A percentile compares a stretch with the other conserved stretches of the same genome.
These are phyloP conservation scores for Mycena leptocephala DNA, from an alignment of 768 basidiomycete species.

Conservation along the genomic window DNA sequence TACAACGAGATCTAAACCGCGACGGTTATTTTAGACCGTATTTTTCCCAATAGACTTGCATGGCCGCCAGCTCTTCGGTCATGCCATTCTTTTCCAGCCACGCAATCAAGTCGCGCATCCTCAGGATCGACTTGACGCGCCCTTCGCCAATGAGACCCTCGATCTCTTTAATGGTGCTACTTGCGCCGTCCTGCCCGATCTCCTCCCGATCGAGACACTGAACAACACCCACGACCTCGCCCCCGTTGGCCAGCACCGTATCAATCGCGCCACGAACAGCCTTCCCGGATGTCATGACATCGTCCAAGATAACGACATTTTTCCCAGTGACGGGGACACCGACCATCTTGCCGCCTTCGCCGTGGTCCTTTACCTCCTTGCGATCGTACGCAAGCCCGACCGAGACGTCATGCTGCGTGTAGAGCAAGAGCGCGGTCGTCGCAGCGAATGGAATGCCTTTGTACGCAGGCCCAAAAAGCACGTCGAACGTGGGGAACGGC, in stretches of 20 bases:
- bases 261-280: conserved; percentile 90
- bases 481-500: conserved; percentile 72
- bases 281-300: conserved; percentile 95
- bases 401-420: conserved; percentile 70
- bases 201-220: conserved; percentile 92
- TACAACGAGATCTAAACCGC: too few relatives aligned
- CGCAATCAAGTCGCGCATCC: conserved; percentile 87
- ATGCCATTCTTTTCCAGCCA: conserved; percentile 86
- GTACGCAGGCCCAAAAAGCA: conserved; percentile 97
- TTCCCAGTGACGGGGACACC: conserved; percentile 88
- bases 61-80: conserved; percentile 73
- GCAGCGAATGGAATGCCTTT: conserved; percentile 97
- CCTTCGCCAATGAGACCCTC: conserved; percentile 81
- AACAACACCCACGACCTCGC: conserved; percentile 91
- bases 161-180: conserved; percentile 88
- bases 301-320: conserved; percentile 92
- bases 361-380: conserved; percentile 97
- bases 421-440: conserved; percentile 83
- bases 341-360: conserved; percentile 94
- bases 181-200: conserved; percentile 77
- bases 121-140: conserved; percentile 84
- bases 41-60: conserved; percentile 84
- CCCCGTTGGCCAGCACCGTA: conserved; percentile 77
- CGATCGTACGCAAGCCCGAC: conserved; percentile 94
- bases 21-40: conserved; percentile 74